phyloP scores from a whole-genome alignment of 441 rosid genomes.

The Aquilaria agallochum region DNA sequence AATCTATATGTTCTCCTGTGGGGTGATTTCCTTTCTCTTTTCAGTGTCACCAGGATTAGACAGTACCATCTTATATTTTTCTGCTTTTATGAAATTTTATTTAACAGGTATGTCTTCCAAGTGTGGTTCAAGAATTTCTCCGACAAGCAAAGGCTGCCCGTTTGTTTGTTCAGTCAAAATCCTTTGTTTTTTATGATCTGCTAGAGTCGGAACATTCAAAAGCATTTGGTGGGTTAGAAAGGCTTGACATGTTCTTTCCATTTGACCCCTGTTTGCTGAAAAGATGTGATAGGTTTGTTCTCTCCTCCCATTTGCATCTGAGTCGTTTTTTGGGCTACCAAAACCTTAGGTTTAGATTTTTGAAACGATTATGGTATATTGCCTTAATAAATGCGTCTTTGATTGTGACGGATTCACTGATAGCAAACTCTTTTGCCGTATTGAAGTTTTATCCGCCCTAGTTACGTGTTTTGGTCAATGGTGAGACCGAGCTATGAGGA shows the following conservation, averaged over 20 bases:
- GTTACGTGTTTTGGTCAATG: constrained; percentile 64
- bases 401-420: not conserved
- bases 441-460: constrained; percentile 48
- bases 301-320: not conserved
- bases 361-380: not conserved
- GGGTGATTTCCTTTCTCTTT: too few relatives aligned
- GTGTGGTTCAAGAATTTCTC: constrained; percentile 78
- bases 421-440: not conserved
- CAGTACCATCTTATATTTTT: too few relatives aligned
- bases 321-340: not conserved
- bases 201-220: constrained; percentile 63
- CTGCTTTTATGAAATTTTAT: not conserved
- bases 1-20: not conserved
- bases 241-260: constrained; percentile 91
- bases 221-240: constrained; percentile 77
- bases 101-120: constrained; percentile 78
- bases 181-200: constrained; percentile 45
- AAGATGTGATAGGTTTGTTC: constrained; percentile 55
- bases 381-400: not conserved
- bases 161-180: constrained; percentile 45
- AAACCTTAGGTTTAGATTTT: not conserved
- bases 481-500: constrained; percentile 46
- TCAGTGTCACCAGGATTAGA: too few relatives aligned
- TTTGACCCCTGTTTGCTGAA: constrained; percentile 86
- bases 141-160: constrained; percentile 77